phyloP scores from a whole-genome alignment of 148 eudicot species.

The Fagopyrum homotropicum region DNA sequence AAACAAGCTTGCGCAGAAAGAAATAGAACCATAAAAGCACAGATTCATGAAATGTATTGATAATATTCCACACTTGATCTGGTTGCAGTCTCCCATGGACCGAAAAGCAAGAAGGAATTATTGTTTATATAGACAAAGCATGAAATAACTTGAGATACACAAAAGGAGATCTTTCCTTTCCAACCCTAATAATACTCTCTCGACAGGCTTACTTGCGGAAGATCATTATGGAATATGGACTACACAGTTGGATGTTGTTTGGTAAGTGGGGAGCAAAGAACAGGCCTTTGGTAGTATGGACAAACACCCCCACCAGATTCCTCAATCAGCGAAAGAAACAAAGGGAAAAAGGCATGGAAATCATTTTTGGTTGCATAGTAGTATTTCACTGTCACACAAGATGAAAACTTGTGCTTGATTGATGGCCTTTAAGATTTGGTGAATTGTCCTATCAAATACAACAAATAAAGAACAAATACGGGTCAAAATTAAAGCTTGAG shows the following conservation, averaged over 20 bases:
- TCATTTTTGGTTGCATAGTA: not conserved
- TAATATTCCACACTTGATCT: not conserved
- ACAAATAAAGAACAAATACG: not conserved
- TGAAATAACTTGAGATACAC: slow-evolving; percentile 4
- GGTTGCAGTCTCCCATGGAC: not conserved
- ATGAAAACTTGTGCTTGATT: not conserved
- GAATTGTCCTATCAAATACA: slow-evolving; percentile 5
- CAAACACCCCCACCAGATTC: slow-evolving; percentile 5
- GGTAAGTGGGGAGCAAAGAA: slow-evolving; percentile 14
- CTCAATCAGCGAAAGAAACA: not conserved
- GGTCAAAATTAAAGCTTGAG: not conserved
- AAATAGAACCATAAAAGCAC: not conserved
- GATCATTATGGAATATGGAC: not conserved
- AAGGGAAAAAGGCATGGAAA: slow-evolving; percentile 6
- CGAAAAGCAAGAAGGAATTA: slow-evolving; percentile 5
- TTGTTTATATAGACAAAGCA: slow-evolving; percentile 10
- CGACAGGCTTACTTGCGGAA: slow-evolving; percentile 12
- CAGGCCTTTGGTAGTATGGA: not conserved
- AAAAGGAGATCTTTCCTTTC: slow-evolving; percentile 8
- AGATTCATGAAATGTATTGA: not conserved
- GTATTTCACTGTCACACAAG: not conserved
- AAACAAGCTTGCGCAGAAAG: not conserved
- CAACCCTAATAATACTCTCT: slow-evolving; percentile 7
- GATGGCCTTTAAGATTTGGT: not conserved
- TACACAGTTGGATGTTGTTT: slow-evolving; percentile 1